Percentiles rank a stretch among this genome's conserved stretches.
phyloP scores from a whole-genome alignment of 2,329 filamentous ascomycete genomes.

The Pseudodiploospora longispora region DNA sequence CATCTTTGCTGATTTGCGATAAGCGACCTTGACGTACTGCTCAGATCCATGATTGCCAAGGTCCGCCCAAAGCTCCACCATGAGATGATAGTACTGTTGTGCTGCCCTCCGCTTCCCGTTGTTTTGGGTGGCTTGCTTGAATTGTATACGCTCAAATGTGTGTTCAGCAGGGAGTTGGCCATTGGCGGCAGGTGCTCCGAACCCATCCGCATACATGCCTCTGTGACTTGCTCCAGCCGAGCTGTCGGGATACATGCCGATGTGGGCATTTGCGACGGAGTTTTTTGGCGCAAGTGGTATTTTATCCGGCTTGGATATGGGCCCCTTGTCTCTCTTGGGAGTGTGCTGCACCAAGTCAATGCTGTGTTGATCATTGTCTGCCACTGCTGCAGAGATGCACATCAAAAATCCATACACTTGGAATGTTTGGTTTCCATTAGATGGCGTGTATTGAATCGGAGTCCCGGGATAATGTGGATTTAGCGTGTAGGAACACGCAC shows the following conservation, averaged over 20 bases:
- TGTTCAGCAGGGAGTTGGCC: constrained; percentile 42
- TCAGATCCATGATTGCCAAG: constrained; percentile 42
- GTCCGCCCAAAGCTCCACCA: constrained; percentile 74
- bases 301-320: constrained; percentile 64
- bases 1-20: constrained; percentile 68
- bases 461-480: constrained; percentile 44
- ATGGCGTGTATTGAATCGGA: constrained; percentile 43
- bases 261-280: constrained; percentile 44
- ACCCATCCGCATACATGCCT: constrained; percentile 35
- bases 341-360: constrained; percentile 88
- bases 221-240: constrained; percentile 15
- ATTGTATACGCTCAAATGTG: constrained; percentile 83
- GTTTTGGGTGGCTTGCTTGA: constrained; percentile 89
- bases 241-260: constrained; percentile 37
- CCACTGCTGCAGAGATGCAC: constrained; percentile 75
- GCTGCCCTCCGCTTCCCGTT: constrained; percentile 85
- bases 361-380: constrained; percentile 63
- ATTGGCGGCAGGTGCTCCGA: constrained; percentile 20
- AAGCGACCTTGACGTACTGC: constrained; percentile 63
- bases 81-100: constrained; percentile 88
- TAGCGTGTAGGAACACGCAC: constrained; percentile 70
- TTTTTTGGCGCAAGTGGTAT: constrained; percentile 60
- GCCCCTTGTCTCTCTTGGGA: constrained; percentile 83
- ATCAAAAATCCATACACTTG: constrained; percentile 71
- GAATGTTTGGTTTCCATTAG: constrained; percentile 46